Evolutionary conservation across 176 grass and related monocot genomes (phyloP).

Genomic region (Musa schizocarpa): DNA sequence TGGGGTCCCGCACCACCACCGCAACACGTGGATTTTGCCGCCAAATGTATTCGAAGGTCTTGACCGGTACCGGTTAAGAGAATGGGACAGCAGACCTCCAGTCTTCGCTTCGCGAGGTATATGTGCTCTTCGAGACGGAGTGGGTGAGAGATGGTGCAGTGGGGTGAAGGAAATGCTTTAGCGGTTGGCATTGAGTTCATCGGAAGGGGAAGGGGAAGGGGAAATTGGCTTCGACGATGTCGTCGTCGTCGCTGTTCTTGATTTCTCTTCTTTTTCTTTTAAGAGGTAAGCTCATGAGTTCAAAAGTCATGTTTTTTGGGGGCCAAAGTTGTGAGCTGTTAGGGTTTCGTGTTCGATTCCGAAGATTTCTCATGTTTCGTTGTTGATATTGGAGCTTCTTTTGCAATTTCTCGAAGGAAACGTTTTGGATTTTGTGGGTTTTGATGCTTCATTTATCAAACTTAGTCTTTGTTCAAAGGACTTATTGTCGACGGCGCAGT

Average conservation of each 20-base stretch:
- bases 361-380: background rate
- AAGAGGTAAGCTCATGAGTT: conserved; percentile 18
- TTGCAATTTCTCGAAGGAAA: background rate
- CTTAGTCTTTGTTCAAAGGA: background rate
- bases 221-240: background rate
- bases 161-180: conserved; percentile 34
- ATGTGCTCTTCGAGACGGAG: too few species aligned
- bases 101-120: background rate
- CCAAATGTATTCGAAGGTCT: background rate
- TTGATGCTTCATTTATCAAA: too few species aligned
- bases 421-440: background rate
- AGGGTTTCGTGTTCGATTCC: background rate
- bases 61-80: background rate
- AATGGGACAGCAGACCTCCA: background rate
- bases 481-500: background rate
- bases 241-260: background rate
- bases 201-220: background rate
- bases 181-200: background rate
- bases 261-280: background rate
- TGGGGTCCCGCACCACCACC: background rate
- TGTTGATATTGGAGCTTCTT: background rate
- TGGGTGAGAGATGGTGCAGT: background rate
- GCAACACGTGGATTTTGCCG: background rate
- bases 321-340: too few species aligned
- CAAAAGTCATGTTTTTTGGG: background rate